phyloP scores from a whole-genome alignment of 306 rosid species.

The Mucuna pruriens region DNA sequence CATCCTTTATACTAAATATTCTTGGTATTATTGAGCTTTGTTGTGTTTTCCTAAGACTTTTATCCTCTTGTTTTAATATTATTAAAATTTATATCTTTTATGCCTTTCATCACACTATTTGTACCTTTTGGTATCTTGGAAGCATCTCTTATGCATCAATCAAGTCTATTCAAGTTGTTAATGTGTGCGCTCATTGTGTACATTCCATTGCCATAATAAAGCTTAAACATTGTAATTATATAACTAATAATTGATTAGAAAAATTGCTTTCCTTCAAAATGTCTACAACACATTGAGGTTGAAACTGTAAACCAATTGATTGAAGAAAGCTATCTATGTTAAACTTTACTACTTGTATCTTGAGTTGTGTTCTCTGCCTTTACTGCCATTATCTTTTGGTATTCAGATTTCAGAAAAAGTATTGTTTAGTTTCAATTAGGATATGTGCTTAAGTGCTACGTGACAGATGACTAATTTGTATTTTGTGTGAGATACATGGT shows the following conservation, averaged over 20 bases:
- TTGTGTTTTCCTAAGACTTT: conserved; percentile 1
- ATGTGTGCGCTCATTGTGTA: not conserved
- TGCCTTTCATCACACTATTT: not conserved
- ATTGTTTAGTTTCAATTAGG: not conserved
- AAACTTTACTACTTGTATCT: conserved; percentile 20
- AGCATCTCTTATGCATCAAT: conserved; percentile 8
- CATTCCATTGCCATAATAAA: conserved; percentile 15
- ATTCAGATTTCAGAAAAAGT: not conserved
- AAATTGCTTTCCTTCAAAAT: not conserved
- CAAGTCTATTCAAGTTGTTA: not conserved
- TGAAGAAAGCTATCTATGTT: conserved; percentile 17
- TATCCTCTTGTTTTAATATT: not conserved
- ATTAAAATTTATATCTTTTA: not conserved
- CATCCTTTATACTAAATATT: not conserved
- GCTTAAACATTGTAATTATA: not conserved
- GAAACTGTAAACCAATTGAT: not conserved
- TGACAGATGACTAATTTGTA: conserved; percentile 17
- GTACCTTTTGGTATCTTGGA: conserved; percentile 1
- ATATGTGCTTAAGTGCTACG: not conserved
- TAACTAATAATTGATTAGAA: not conserved
- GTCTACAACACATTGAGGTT: not conserved
- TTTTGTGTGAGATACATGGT: not conserved
- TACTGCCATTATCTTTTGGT: conserved; percentile 1
- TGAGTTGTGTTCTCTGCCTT: not conserved
- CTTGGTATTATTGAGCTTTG: not conserved